Conservation (phyloP, 2,329 filamentous ascomycete genomes). For the Helminthosporium solani region DNA sequence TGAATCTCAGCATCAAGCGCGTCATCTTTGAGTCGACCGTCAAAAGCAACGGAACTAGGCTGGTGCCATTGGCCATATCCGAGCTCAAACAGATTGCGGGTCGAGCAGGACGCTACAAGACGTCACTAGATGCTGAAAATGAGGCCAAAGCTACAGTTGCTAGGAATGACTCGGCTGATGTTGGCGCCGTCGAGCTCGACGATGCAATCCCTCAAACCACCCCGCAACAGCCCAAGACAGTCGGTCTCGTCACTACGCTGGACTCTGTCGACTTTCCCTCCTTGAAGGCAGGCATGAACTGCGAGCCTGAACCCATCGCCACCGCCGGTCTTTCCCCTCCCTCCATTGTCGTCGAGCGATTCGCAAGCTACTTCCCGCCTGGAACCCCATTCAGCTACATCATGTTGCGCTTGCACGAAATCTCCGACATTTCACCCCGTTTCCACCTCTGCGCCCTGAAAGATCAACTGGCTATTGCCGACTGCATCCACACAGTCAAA, state of each 20-base stretch:
- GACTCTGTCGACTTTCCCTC: conserved; percentile 66
- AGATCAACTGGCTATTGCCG: conserved; percentile 66
- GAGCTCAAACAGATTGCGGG: conserved; percentile 95
- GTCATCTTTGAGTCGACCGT: conserved; percentile 78
- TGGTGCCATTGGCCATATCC: conserved; percentile 64
- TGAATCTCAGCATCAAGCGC: conserved; percentile 88
- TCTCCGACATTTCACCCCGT: conserved; percentile 61
- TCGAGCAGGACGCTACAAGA: conserved; percentile 81
- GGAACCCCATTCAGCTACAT: conserved; percentile 82
- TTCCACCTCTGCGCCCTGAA: conserved; percentile 71
- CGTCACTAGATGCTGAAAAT: conserved; percentile 59
- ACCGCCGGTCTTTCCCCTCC: conserved; percentile 76
- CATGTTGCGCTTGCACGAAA: conserved; percentile 70
- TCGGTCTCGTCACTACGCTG: conserved; percentile 78
- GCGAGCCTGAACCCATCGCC: conserved; percentile 64
- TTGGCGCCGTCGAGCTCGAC: conserved; percentile 20
- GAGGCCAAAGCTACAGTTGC: conserved; percentile 10
- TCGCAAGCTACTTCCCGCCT: conserved; percentile 78
- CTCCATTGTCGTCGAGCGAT: conserved; percentile 67
- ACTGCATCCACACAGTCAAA: conserved; percentile 70
- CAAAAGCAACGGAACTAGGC: conserved; percentile 67
- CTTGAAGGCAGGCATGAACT: conserved; percentile 63
- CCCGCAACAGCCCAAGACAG: conserved; percentile 19
- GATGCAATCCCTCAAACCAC: conserved; percentile 4
- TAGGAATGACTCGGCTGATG: conserved; percentile 15